Base-by-base conservation (phyloP, 1,139 yeast species). In the Kazachstania sp. region DNA sequence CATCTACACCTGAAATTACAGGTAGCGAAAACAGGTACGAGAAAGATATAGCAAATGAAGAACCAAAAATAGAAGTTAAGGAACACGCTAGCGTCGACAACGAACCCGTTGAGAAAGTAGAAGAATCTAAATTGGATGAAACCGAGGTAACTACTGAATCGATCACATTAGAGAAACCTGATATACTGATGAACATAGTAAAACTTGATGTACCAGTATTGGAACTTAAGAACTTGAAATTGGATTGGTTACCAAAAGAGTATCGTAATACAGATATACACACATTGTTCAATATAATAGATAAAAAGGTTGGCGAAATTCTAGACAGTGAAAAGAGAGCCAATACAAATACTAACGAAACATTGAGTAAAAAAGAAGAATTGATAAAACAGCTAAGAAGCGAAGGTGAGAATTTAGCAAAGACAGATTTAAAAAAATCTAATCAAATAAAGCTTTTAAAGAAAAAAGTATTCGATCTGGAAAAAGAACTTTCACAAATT, bases 401-500 rank as follows among this genome's bases (percentile, higher is more conserved):
- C 49, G 97, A 90, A 65, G 97, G 97, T 3, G 83, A 85, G 53
- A 78, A 76, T 29, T 68, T 90, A 37, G 83, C 95, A 0, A 75
- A 76, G 50, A 83, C 79, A 51, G 97, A 92, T 59, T 71, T 87
- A 35, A 78, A 78, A 55, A 73, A 82, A 47, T 81, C 78, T 58
- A 86, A 80, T 37, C 71, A 81, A 1, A 78, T 90, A 45, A 85
- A 85, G 55, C 74, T 74, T 51, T 65, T 87, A 43, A 77, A 79
- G 48, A 63, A 73, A 6, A 72, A 73, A 19, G 20, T 55, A 4
- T 41, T 45, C 23, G 83, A 82, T 50, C 45, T 60, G 9, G 75
- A 72, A 37, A 76, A 73, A 40, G 83, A 72, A 69, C 38, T 65
- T 56, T 20, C 29, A 8, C 54, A 58, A n/a, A 49, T 66, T 12